Evolutionary conservation across 73 alveolate species (phyloP), one percentile per base, ranked within the genome.

Genomic region (Paramecium tetraurelia): DNA sequence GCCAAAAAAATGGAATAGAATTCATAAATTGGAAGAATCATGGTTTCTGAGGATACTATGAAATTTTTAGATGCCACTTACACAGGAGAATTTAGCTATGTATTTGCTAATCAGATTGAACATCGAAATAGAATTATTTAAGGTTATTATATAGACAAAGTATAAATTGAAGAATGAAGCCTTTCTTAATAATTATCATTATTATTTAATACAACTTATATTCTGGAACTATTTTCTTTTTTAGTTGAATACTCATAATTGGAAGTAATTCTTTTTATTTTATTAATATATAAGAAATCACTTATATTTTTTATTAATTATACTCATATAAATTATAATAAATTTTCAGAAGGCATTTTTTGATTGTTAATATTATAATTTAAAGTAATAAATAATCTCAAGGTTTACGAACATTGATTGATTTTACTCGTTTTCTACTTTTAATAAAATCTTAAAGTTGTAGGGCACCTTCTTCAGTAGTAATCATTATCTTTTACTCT

Each of bases 1-100:
- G 95, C 95, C 11, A 92, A 92, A 16, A 92, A 92, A 27, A 58
- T 92, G 92, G 95, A 92, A 53, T 84, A 85, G 22, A 92, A 92
- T 68, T 93, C 93, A 22, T 57, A 83, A 31, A 58, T 72, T 20
- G 94, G 92, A 16, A 85, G 75, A 31, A 83, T 92, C 22, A 84
- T 70, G 92, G 83, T 92, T 76, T 87, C 94, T 2, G 95, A 92
- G 36, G 85, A 85, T 40, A 92, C 92, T 8, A 92, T 57, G 92
- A 38, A 58, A 16, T 59, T 92, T 41, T 27, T 92, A 10, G 92
- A 92, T 33, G 40, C 85, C 12, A 59, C 69, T 33, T 59, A 86
- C 33, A 40, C 86, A 8, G 93, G 93, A 29, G 53, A 27, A n/a
- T 86, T 86, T 20, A 86, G 50, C 18, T 86, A 24, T 35, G 69